Base-by-base conservation (phyloP, 108 stramenopile species). In the Cyclotella cryptica region DNA sequence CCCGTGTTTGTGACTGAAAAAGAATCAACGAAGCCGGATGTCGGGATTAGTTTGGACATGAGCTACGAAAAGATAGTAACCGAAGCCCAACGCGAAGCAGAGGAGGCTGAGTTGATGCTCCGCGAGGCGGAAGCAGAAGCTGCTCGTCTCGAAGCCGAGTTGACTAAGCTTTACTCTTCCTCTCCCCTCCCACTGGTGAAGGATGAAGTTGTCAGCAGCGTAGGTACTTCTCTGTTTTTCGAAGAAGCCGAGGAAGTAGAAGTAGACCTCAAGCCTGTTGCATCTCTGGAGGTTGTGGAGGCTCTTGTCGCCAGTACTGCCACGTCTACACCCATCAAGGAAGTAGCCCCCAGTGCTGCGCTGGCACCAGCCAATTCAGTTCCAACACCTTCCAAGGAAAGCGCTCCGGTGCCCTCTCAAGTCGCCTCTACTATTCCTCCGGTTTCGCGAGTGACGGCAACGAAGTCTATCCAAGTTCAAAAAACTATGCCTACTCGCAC, bases 51-150 rank as follows among this genome's bases (percentile, higher is more conserved):
- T 35, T 35, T 2, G 2, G 35, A 35, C 35, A 35, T 35, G 35
- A 35, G 35, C 35, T 35, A 55, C 11, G 55, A 55, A 26, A n/a
- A 12, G 11, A 55, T 55, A 24, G 55, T 55, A 24, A n/a, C 24
- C 22, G 55, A 55, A 26, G 55, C 55, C 24, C 55, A 55, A 8
- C n/a, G 22, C n/a, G 13, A 55, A 26, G 55, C 55, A n/a, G 24
- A 55, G 24, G 55, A 55, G 24, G 55, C 55, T 3, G 55, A 55
- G 24, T 26, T 55, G 22, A n/a, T 55, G n/a, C 55, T 55, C 11
- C 55, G 55, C 12, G 55, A 55, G 24, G 55, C 55, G n/a, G 55
- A 24, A 24, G 55, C 55, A 24, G 55, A 55, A 24, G 55, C 55
- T n/a, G 55, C 55, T 26, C 19, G 55, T 26, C 11, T 55, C 4